Evolutionary conservation across 192 early-diverging fungal genomes (phyloP).

Genomic region (Backusella sp.): DNA sequence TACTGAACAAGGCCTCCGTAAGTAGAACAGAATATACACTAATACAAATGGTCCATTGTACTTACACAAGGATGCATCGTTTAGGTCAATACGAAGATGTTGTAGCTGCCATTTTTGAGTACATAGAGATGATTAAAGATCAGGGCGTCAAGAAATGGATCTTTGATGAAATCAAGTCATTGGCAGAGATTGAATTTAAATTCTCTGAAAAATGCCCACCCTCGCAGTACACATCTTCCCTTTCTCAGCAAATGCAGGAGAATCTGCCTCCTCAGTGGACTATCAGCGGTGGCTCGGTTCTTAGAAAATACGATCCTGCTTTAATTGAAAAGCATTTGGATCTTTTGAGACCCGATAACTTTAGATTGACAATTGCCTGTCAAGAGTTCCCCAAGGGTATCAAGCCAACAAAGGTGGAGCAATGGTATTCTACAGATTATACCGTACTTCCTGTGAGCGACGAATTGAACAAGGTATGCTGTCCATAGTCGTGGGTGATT

Average conservation of each 20-base stretch:
- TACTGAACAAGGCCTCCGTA: constrained; percentile 73
- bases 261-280: constrained; percentile 63
- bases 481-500: constrained; percentile 38
- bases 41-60: constrained; percentile 54
- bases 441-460: constrained; percentile 54
- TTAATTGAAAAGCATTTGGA: constrained; percentile 61
- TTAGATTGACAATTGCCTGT: constrained; percentile 50
- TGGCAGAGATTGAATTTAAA: constrained; percentile 51
- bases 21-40: constrained; percentile 45
- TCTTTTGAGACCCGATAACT: constrained; percentile 60
- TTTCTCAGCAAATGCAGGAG: constrained; percentile 76
- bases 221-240: constrained; percentile 53
- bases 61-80: constrained; percentile 37
- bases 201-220: constrained; percentile 72
- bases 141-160: constrained; percentile 74
- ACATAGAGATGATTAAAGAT: constrained; percentile 76
- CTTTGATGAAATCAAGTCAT: constrained; percentile 69
- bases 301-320: constrained; percentile 61
- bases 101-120: constrained; percentile 81
- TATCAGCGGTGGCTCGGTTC: constrained; percentile 59
- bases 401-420: constrained; percentile 55
- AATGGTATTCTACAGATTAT: constrained; percentile 84
- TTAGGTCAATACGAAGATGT: constrained; percentile 70
- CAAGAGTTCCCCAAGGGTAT: constrained; percentile 44
- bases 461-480: constrained; percentile 45